Evolutionary conservation across 768 basidiomycete species (phyloP), one percentile per base, ranked within the genome.

Genomic region (Suillus spraguei): DNA sequence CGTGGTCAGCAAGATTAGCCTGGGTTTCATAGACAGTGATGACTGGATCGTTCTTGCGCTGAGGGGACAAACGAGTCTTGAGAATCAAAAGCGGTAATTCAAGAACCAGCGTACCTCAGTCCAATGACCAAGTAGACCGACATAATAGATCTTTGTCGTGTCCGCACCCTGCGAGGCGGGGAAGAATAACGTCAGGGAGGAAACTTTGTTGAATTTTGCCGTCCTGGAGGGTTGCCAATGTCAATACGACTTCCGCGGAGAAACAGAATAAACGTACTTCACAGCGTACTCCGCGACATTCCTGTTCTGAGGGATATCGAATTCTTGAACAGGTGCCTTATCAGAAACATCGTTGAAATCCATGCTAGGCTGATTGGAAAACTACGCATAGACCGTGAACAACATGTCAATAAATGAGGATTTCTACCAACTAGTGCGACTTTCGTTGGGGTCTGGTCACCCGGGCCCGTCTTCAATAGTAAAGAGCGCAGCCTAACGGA

Each of bases 21-120:
- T 91, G 90, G 0, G 91, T 78, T 75, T 97, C 95, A 69, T 97
- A 97, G 14, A 97, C 87, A 0, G 94, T 89, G 61, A 96, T 84
- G 44, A 93, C 83, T 1, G 95, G 92, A 64, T 88, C 85, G 58
- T 80, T 79, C 70, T 91, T 94, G 49, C 90, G 83, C 93, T 96
- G 68, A 16, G 46, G 60, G 47, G 24, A 28, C 28, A 24, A n/a
- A 61, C 33, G 2, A 33, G 32, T 33, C 28, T 50, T 52, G 32
- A 63, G 32, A 38, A 20, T 41, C 46, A 20, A 42, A 35, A 36
- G 3, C 17, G 54, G 24, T n/a, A 35, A 10, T 16, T 39, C 9
- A 38, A 16, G 44, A 28, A 14, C 16, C 7, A 7, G 39, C 76
- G n/a, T 72, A 90, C 92, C 81, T 92, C 86, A 55, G 83, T 85